These are phyloP conservation scores for Lipomyces sp. DNA, from an alignment of 805 yeast genomes.

Conservation along the genomic window DNA sequence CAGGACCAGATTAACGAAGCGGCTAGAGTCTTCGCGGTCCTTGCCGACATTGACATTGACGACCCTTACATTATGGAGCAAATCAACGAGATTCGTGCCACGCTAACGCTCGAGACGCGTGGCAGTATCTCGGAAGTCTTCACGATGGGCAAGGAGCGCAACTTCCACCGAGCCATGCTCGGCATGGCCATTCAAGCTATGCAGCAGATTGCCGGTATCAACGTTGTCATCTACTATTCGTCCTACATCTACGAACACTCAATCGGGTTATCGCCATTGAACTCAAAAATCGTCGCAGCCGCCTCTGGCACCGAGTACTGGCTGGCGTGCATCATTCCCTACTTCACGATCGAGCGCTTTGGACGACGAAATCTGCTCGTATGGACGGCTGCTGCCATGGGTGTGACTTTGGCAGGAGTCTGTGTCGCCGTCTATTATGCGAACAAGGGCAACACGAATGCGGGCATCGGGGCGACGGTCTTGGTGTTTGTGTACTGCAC, in stretches of 20 bases:
- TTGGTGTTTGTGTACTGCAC: conserved; percentile 38
- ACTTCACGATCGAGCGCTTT: conserved; percentile 57
- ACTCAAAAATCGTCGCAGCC: conserved; percentile 53
- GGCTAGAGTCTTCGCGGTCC: conserved; percentile 19
- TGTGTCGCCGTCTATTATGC: conserved; percentile 49
- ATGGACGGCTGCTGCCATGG: conserved; percentile 39
- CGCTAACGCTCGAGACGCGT: conserved; percentile 19
- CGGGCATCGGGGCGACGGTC: conserved; percentile 41
- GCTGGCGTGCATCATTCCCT: conserved; percentile 57
- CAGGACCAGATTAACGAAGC: conserved; percentile 71
- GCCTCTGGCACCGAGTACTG: conserved; percentile 51
- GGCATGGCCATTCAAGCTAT: conserved; percentile 53
- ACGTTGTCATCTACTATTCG: conserved; percentile 62
- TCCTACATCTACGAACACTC: conserved; percentile 58
- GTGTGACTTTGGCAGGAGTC: conserved; percentile 40
- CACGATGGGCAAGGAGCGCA: conserved; percentile 51
- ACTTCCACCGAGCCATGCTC: conserved; percentile 56
- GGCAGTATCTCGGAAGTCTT: conserved; percentile 32
- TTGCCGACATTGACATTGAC: conserved; percentile 45
- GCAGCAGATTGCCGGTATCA: conserved; percentile 61
- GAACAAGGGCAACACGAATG: conserved; percentile 43
- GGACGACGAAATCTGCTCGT: conserved; percentile 52
- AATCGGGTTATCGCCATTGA: conserved; percentile 52
- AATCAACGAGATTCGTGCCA: conserved; percentile 34
- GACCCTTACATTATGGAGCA: conserved; percentile 46